Percentiles rank a stretch among this genome's conserved stretches.
Conservation (phyloP, 345 rosid species). For the Syzygium grande region DNA sequence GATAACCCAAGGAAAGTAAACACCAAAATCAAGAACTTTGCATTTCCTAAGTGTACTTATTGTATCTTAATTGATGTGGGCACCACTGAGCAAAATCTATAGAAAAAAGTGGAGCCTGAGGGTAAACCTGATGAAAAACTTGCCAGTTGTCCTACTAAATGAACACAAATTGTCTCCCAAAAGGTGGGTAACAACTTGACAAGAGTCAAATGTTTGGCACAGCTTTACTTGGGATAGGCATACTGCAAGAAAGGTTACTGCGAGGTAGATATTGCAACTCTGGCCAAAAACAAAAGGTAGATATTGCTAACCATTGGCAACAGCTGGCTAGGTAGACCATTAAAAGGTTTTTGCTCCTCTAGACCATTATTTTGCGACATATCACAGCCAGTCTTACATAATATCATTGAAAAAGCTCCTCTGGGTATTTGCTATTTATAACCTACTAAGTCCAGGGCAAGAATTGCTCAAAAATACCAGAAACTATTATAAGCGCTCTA, state of each 20-base stretch:
- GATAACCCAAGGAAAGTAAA: background rate
- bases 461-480: background rate
- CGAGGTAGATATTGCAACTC: background rate
- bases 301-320: background rate
- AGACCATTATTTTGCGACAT: background rate
- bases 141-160: background rate
- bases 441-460: background rate
- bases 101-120: background rate
- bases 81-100: background rate
- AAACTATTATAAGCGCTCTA: background rate
- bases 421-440: background rate
- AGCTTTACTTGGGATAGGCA: background rate
- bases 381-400: background rate
- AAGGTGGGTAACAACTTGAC: background rate
- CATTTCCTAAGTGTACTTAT: background rate
- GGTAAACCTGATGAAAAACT: background rate
- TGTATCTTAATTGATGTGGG: background rate
- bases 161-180: background rate
- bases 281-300: background rate
- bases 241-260: background rate
- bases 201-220: background rate
- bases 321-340: background rate
- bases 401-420: background rate
- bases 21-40: background rate
- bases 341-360: background rate